phyloP scores from a whole-genome alignment of 2,329 filamentous ascomycete genomes.

The Colletotrichum kahawae region DNA sequence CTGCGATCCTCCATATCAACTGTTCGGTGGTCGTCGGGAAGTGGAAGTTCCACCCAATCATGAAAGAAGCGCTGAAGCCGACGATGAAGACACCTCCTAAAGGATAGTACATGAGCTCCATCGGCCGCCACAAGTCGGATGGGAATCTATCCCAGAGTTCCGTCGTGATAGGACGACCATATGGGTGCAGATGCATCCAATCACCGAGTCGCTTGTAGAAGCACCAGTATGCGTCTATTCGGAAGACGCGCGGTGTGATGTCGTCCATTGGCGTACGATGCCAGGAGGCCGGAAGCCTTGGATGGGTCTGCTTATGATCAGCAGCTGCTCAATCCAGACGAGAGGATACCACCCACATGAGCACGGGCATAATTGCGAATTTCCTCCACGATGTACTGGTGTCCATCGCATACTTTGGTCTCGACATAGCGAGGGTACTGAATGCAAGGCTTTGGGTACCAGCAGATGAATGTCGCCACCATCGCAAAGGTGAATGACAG shows the following conservation, averaged over 20 bases:
- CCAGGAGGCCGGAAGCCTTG: slow-evolving; percentile 24
- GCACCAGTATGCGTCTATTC: slow-evolving; percentile 26
- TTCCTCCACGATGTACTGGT: background rate
- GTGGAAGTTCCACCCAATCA: slow-evolving; percentile 31
- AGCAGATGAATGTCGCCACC: slow-evolving; percentile 23
- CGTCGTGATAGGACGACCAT: slow-evolving; percentile 22
- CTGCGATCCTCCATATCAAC: slow-evolving; percentile 25
- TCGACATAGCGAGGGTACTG: background rate
- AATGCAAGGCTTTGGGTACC: slow-evolving; percentile 27
- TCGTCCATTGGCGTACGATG: slow-evolving; percentile 38
- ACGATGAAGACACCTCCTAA: slow-evolving; percentile 16
- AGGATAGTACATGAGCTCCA: slow-evolving; percentile 1
- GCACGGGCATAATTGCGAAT: slow-evolving; percentile 15
- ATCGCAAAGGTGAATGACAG: slow-evolving; percentile 29
- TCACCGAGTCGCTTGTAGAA: slow-evolving; percentile 25
- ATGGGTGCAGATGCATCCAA: slow-evolving; percentile 17
- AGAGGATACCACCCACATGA: background rate
- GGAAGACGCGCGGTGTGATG: slow-evolving; percentile 23
- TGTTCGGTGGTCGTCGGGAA: slow-evolving; percentile 27
- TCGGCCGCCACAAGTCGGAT: slow-evolving; percentile 24
- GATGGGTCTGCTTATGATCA: slow-evolving; percentile 26
- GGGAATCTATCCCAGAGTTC: slow-evolving; percentile 28
- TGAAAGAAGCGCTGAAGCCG: slow-evolving; percentile 22
- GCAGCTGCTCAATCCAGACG: background rate
- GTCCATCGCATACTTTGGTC: slow-evolving; percentile 8